These are phyloP conservation scores for Flaveria brownii DNA, from an alignment of 129 eudicot genomes.

Conservation along the genomic window DNA sequence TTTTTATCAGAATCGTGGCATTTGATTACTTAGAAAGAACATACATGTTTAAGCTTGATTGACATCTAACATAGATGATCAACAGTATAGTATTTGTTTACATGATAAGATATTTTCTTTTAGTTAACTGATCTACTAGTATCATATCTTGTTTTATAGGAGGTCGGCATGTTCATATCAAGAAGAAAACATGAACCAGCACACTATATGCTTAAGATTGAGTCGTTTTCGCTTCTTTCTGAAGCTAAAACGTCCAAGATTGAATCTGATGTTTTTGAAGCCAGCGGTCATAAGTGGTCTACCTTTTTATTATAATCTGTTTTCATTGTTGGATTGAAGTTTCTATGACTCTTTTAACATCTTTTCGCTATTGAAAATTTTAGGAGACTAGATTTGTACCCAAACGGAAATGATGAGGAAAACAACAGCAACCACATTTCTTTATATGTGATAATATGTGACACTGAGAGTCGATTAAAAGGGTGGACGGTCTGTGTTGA, in stretches of 20 bases:
- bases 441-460: not conserved
- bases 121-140: no score
- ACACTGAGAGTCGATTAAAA: not conserved
- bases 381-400: slow-evolving; percentile 23
- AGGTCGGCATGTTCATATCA: slow-evolving; percentile 9
- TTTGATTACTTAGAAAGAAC: no score
- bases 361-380: not conserved
- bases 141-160: not conserved
- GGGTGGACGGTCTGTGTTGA: slow-evolving; percentile 22
- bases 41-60: no score
- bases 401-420: slow-evolving; percentile 16
- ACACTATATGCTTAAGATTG: slow-evolving; percentile 32
- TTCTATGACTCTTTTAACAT: not conserved
- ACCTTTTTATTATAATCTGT: not conserved
- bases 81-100: no score
- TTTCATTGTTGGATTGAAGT: not conserved
- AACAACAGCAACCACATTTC: slow-evolving; percentile 3
- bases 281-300: slow-evolving; percentile 25
- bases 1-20: no score
- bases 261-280: slow-evolving; percentile 28
- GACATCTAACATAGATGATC: no score
- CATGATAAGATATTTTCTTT: no score
- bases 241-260: slow-evolving; percentile 6
- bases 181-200: slow-evolving; percentile 23
- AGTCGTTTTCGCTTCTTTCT: slow-evolving; percentile 30